Evolutionary conservation across 495 filamentous ascomycete genomes (phyloP).

Genomic region (Aspergillus bridgeri): DNA sequence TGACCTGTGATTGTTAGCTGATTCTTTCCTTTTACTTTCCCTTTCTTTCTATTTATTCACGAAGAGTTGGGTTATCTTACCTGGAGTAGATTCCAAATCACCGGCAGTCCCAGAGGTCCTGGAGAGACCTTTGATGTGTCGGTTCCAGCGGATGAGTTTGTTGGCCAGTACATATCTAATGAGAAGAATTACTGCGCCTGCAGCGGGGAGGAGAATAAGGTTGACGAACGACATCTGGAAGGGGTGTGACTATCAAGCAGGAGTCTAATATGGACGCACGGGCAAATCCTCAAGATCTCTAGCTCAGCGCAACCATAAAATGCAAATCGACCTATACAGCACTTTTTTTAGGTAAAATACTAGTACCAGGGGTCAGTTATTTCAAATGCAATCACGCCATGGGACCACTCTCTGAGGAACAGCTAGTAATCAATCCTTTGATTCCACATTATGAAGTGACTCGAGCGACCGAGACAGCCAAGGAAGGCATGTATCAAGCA

Average conservation of each 20-base stretch:
- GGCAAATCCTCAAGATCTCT: no score
- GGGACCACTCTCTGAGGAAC: background rate
- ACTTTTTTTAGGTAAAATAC: no score
- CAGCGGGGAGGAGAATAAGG: background rate
- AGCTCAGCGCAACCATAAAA: no score
- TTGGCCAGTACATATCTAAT: slow-evolving; percentile 1
- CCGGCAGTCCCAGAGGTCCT: background rate
- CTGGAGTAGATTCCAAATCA: slow-evolving; percentile 3
- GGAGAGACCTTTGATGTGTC: background rate
- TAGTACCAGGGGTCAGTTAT: background rate
- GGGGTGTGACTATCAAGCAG: background rate
- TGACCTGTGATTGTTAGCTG: background rate
- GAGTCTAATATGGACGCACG: no score
- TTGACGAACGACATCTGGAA: background rate
- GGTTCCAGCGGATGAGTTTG: slow-evolving; percentile 1
- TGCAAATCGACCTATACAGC: no score
- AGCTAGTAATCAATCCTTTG: background rate
- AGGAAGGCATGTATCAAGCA: background rate
- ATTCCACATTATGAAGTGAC: background rate
- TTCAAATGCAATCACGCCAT: background rate
- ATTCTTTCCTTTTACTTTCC: no score
- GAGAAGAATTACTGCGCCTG: background rate
- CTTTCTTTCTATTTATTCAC: no score
- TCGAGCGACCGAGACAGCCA: background rate
- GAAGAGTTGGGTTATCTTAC: background rate